Percentiles rank a stretch among this genome's conserved stretches.
Conservation (phyloP, 2,329 filamentous ascomycete genomes). For the Myriosclerotinia scirpicola region DNA sequence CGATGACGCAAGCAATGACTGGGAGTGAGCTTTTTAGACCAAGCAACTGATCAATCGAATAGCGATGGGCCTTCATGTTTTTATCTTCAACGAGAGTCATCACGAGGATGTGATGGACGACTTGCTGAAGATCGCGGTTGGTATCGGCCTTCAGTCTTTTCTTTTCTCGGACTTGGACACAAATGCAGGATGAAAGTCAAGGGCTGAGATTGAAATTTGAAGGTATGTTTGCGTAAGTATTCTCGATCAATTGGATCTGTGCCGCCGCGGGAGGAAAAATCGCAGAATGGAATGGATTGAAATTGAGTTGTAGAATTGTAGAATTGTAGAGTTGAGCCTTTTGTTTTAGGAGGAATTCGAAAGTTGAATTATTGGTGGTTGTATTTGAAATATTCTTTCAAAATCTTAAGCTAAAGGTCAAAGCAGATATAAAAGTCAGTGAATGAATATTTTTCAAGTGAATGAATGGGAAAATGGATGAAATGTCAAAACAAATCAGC, state of each 20-base stretch:
- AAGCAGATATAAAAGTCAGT: background rate
- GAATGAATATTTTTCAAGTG: background rate
- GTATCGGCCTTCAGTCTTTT: background rate
- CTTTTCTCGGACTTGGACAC: background rate
- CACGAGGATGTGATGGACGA: background rate
- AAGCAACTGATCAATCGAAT: conserved; percentile 36
- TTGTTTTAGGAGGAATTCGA: background rate
- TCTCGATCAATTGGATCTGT: background rate
- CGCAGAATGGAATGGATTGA: background rate
- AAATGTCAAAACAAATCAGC: conserved; percentile 6
- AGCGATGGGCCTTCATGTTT: conserved; percentile 27
- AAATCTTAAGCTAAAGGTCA: background rate
- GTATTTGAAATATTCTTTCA: background rate
- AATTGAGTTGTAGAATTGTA: background rate
- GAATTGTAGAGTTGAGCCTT: background rate
- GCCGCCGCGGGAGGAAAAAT: background rate
- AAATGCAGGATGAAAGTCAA: background rate
- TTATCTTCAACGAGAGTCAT: conserved; percentile 22
- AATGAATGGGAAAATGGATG: background rate
- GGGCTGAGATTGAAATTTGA: background rate
- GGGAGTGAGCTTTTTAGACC: conserved; percentile 34
- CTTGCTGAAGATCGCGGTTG: background rate
- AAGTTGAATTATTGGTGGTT: background rate
- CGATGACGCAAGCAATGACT: conserved; percentile 30
- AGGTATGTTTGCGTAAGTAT: background rate